Evolutionary conservation across 106 monocot species (phyloP).

Genomic region (Acorus calamus): DNA sequence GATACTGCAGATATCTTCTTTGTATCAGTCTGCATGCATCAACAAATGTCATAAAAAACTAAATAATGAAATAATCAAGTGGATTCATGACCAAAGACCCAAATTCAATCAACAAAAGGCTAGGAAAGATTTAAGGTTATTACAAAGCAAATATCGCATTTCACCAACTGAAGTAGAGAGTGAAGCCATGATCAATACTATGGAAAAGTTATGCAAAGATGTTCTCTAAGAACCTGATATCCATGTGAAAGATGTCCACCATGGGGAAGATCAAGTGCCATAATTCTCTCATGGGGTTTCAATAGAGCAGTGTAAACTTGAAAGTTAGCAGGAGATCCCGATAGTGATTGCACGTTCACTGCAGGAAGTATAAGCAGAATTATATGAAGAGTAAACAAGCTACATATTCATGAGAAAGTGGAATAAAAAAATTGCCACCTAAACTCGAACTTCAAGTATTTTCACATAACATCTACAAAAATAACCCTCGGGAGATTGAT

Average conservation of each 20-base stretch:
- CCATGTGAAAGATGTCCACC: constrained; percentile 99
- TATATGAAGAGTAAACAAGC: too few relatives aligned
- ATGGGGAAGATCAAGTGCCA: constrained; percentile 99
- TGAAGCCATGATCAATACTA: neutral
- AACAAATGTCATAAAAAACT: too few relatives aligned
- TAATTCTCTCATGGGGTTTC: constrained; percentile 98
- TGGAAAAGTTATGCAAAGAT: neutral
- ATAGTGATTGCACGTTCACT: constrained; percentile 96
- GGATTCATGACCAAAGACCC: neutral
- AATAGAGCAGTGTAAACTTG: constrained; percentile 97
- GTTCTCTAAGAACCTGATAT: constrained; percentile 59
- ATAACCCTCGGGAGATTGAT: too few relatives aligned
- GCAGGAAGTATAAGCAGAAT: constrained; percentile 12
- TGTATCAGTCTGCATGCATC: too few relatives aligned
- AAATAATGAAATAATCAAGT: too few relatives aligned
- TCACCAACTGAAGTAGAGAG: neutral
- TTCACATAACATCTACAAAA: too few relatives aligned
- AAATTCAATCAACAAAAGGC: too few relatives aligned
- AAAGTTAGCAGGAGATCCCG: constrained; percentile 93
- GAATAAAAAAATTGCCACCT: too few relatives aligned
- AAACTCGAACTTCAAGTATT: too few relatives aligned
- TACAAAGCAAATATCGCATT: neutral
- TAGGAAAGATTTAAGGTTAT: too few relatives aligned
- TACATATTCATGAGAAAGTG: too few relatives aligned
- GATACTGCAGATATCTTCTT: too few relatives aligned